phyloP scores from a whole-genome alignment of 192 early-diverging fungal genomes.

The Pilaira anomala region DNA sequence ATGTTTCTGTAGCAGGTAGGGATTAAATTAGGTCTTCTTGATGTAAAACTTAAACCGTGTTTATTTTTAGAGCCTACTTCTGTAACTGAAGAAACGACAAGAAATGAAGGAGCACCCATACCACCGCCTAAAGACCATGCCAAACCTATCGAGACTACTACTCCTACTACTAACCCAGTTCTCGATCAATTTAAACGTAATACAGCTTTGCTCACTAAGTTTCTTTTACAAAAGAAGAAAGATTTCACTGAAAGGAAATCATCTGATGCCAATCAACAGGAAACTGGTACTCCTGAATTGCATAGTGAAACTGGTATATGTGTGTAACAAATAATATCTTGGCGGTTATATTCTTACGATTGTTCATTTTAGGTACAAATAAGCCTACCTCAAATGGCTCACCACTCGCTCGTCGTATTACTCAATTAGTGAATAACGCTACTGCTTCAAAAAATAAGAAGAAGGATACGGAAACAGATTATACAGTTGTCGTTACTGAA shows the following conservation, averaged over 20 bases:
- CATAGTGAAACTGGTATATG: too few species aligned
- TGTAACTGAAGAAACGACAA: too few species aligned
- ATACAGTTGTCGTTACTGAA: not conserved
- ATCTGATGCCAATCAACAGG: too few species aligned
- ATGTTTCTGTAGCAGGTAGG: too few species aligned
- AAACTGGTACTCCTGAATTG: too few species aligned
- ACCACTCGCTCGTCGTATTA: constrained; percentile 8
- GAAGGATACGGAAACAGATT: not conserved
- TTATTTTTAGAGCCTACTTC: too few species aligned
- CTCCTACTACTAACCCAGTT: not conserved
- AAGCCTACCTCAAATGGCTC: not conserved
- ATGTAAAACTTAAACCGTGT: too few species aligned
- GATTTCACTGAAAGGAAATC: not conserved
- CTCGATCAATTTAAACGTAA: not conserved
- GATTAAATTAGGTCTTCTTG: too few species aligned
- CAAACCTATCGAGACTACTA: not conserved
- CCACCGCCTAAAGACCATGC: not conserved
- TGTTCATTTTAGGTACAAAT: not conserved
- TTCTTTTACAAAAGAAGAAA: not conserved
- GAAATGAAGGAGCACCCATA: too few species aligned
- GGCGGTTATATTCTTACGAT: not conserved
- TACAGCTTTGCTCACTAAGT: not conserved
- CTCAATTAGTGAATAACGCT: constrained; percentile 5
- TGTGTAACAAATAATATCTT: too few species aligned
- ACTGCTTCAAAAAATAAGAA: constrained; percentile 11